Base-by-base conservation (phyloP, 1,284 basidiomycete species). In the Apiotrichum montevideense region DNA sequence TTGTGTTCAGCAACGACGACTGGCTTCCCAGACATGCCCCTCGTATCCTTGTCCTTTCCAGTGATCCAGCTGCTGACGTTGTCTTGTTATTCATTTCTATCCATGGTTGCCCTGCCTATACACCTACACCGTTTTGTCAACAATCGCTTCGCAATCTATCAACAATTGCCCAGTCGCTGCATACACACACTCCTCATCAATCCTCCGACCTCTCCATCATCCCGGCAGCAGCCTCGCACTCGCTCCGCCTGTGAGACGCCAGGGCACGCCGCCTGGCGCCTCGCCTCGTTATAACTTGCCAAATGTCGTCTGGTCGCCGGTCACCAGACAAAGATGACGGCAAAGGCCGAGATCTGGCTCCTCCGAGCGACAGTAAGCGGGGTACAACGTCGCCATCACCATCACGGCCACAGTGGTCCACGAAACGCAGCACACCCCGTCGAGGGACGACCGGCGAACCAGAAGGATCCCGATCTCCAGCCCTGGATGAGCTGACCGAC, bases 401-500 rank as follows among this genome's bases (percentile, higher is more conserved):
- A 29, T 29, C 35, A 10, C 35, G 37, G 10, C 47, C 47, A 4
- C 35, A 39, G 1, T 49, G 47, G 47, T 39, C 47, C 6, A 49
- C 47, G 8, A 21, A 35, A 7, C 35, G 47, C 21, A 49, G 15
- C 7, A 39, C 13, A 13, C 32, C 32, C 11, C 29, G 45, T 32
- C 15, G 15, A 21, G 11, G 21, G 8, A 14, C 29, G 29, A 29
- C 35, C 35, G 48, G 48, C 11, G 48, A 42, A 6, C 32, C 46
- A 3, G 47, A 39, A 32, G 34, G 13, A 39, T 39, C 46, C 15
- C 29, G 29, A 29, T 29, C 29, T 29, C 46, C 50, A 33, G 48
- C 45, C n/a, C 44, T 47, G 47, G 49, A 47, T 32, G 54, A 61
- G 50, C 50, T 51, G 3, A 35, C 57, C 4, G 60, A 50, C 14